Evolutionary conservation across 164 flowering plant species (phyloP), one percentile per base, ranked within the genome.

Genomic region (Chimonanthus salicifolius): DNA sequence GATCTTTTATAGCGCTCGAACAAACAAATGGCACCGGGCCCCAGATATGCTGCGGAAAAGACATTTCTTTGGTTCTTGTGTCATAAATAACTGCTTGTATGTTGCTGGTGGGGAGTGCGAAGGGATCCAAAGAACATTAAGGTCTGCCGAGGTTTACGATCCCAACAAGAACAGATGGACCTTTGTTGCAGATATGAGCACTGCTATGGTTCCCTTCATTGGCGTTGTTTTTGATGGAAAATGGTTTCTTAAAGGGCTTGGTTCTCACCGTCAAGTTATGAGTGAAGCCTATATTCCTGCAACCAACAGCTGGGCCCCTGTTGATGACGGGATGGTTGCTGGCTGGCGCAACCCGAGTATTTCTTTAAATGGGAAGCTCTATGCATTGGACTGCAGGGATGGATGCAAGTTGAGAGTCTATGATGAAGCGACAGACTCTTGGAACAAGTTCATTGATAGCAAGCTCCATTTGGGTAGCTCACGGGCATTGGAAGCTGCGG

Each of bases 61-160:
- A 13, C 98, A 94, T 76, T 87, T 88, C 69, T 94, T 92, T 74
- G 98, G 98, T 49, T 90, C 92, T 49, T 91, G 97, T 83, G 97
- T 92, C 18, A 91, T 94, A 54, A 90, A 94, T 69, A 94, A 94
- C 77, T 89, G 95, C 75, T 88, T 94, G 5, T 92, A 92, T 78
- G 97, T 94, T 75, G 97, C 98, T 9, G 98, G 97, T 58, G 98
- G 98, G 15, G 98, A 94, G 74, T 90, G 97, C 80, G 97, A 94
- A 78, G 97, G 98, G 62, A 85, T 87, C 9, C 97, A 88, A 43
- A 84, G 98, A 80, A 83, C 97, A 45, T 87, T 94, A 4, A 87
- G 98, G 3, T 91, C 97, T 9, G 98, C 98, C 77, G 98, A 94
- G 74, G 85, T 94, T 73, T 94, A 91, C 76, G 97, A 94, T 67